Conservation (phyloP, 352 stramenopile genomes). For the Phytophthora fragariae region DNA sequence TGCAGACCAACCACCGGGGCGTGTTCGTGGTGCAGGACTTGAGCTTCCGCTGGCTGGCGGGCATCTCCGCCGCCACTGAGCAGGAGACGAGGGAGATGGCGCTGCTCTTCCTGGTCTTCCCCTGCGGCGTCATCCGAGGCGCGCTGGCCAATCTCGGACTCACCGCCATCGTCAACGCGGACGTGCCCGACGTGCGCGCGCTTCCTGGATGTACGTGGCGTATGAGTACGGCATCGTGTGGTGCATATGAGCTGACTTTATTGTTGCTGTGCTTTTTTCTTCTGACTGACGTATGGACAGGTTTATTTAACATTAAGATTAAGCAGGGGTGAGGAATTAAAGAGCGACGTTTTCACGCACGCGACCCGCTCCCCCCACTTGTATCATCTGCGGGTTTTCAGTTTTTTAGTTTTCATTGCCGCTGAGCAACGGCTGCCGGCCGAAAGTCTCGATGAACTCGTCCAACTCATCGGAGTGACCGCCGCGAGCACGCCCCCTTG, state of each 20-base stretch:
- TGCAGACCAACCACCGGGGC: conserved; percentile 97
- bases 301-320: conserved; percentile 94
- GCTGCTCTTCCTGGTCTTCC: conserved; percentile 95
- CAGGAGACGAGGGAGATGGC: conserved; percentile 91
- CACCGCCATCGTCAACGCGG: conserved; percentile 94
- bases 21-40: conserved; percentile 97
- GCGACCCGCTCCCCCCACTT: conserved; percentile 4
- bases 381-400: conserved; percentile 1
- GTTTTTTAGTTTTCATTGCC: conserved; percentile 19
- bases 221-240: too few relatives aligned
- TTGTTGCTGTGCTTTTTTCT: neutral
- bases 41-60: conserved; percentile 92
- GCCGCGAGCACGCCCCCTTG: conserved; percentile 78
- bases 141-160: conserved; percentile 96
- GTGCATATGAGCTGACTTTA: neutral
- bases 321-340: conserved; percentile 61
- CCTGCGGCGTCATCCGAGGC: conserved; percentile 95
- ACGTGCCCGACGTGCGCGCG: conserved; percentile 92
- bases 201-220: conserved; percentile 90
- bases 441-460: conserved; percentile 89
- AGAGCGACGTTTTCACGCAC: conserved; percentile 23
- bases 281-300: conserved; percentile 39
- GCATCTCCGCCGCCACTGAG: conserved; percentile 81
- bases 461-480: conserved; percentile 91
- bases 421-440: conserved; percentile 51